A percentile compares a stretch with the other conserved stretches of the same genome.
phyloP scores from a whole-genome alignment of 1,139 yeast genomes.

The Meyerozyma sp. region DNA sequence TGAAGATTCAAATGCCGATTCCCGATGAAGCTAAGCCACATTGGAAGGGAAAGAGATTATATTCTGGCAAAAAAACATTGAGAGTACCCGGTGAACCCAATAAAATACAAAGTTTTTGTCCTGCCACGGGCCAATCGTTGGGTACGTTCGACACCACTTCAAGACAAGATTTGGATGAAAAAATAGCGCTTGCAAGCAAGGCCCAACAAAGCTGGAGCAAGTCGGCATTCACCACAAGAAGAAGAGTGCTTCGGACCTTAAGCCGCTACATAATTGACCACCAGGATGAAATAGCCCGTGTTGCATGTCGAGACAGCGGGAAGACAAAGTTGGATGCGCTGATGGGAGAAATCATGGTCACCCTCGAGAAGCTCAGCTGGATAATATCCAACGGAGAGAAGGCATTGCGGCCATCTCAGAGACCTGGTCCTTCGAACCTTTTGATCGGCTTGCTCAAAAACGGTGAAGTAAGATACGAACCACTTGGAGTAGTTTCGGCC shows the following conservation, averaged over 20 bases:
- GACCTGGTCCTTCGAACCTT: slow-evolving; percentile 84
- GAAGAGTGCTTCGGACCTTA: slow-evolving; percentile 66
- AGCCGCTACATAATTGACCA: slow-evolving; percentile 68
- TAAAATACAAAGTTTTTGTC: slow-evolving; percentile 80
- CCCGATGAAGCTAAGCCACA: slow-evolving; percentile 87
- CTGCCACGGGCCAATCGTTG: slow-evolving; percentile 88
- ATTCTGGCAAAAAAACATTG: slow-evolving; percentile 48
- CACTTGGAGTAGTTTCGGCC: slow-evolving; percentile 85
- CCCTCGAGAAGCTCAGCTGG: slow-evolving; percentile 90
- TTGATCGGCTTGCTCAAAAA: slow-evolving; percentile 69
- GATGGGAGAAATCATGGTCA: slow-evolving; percentile 92
- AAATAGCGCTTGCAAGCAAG: slow-evolving; percentile 47
- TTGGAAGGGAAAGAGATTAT: slow-evolving; percentile 84
- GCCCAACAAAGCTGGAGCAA: slow-evolving; percentile 62
- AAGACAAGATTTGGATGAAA: slow-evolving; percentile 61
- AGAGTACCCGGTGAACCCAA: slow-evolving; percentile 54
- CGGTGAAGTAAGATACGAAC: slow-evolving; percentile 91
- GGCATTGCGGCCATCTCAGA: slow-evolving; percentile 61
- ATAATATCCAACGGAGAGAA: slow-evolving; percentile 75
- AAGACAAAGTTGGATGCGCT: slow-evolving; percentile 94
- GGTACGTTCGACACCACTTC: slow-evolving; percentile 66
- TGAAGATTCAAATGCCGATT: slow-evolving; percentile 50
- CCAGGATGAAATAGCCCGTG: slow-evolving; percentile 82
- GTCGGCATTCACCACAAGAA: slow-evolving; percentile 55
- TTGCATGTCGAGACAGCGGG: slow-evolving; percentile 95